These are phyloP conservation scores for Tricholoma furcatifolium DNA, from an alignment of 768 basidiomycete genomes.

Conservation along the genomic window DNA sequence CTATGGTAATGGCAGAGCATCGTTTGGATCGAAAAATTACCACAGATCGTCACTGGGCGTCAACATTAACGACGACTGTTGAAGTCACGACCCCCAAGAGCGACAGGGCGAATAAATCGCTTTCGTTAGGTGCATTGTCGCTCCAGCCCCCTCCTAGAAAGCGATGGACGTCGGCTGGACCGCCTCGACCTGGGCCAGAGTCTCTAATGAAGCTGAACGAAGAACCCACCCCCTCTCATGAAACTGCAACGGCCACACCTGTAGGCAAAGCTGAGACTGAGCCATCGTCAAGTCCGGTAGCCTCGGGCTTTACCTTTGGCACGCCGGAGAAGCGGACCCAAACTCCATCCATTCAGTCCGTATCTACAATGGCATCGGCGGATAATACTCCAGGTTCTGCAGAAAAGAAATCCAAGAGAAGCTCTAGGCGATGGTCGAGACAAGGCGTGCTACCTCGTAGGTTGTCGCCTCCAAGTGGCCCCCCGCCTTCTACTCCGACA, in stretches of 20 bases:
- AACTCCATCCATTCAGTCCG: constrained; percentile 42
- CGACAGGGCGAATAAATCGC: constrained; percentile 30
- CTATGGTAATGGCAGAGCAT: constrained; percentile 25
- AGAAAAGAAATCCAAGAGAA: constrained; percentile 35
- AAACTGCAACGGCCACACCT: constrained; percentile 12
- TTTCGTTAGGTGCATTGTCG: constrained; percentile 34
- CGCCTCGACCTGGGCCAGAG: constrained; percentile 17
- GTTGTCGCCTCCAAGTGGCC: constrained; percentile 57
- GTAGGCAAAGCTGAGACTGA: constrained; percentile 23
- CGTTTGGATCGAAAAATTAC: constrained; percentile 35
- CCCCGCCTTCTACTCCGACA: constrained; percentile 48
- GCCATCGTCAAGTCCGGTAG: constrained; percentile 23
- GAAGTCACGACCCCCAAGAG: constrained; percentile 5
- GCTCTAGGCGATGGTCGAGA: constrained; percentile 50
- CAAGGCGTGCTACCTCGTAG: constrained; percentile 49
- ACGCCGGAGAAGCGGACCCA: constrained; percentile 38
- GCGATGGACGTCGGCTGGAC: constrained; percentile 40
- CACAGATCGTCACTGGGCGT: constrained; percentile 16
- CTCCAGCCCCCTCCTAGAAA: constrained; percentile 52
- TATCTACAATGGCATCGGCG: constrained; percentile 43
- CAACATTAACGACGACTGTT: constrained; percentile 18
- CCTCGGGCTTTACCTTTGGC: constrained; percentile 31
- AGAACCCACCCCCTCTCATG: constrained; percentile 1
- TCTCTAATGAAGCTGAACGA: constrained; percentile 14
- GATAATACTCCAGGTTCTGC: constrained; percentile 29